Conservation (phyloP, 2,329 filamentous ascomycete species). For the Epichloe bromicola region DNA sequence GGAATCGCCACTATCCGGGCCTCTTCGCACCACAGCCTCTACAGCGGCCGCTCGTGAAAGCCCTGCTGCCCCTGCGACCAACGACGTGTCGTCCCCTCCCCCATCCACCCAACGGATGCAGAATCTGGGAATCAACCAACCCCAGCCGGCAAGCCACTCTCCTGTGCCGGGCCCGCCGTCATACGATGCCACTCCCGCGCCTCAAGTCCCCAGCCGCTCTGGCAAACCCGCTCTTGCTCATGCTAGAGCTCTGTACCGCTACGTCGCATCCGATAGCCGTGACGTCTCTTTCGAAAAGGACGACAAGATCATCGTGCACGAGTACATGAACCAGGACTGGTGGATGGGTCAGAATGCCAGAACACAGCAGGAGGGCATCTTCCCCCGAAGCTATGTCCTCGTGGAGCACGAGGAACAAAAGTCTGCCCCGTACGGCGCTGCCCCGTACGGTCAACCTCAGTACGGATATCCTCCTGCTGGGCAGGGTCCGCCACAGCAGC, state of each 20-base stretch:
- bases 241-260: constrained; percentile 73
- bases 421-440: constrained; percentile 17
- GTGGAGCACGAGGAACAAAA: constrained; percentile 47
- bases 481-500: constrained; percentile 31
- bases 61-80: constrained; percentile 17
- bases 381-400: constrained; percentile 84
- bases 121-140: constrained; percentile 24
- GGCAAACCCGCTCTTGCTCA: constrained; percentile 51
- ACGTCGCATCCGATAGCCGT: constrained; percentile 64
- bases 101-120: constrained; percentile 27
- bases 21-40: constrained; percentile 25
- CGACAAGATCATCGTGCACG: constrained; percentile 66
- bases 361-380: constrained; percentile 79
- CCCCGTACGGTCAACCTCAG: constrained; percentile 24
- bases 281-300: constrained; percentile 72
- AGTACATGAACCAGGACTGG: constrained; percentile 97
- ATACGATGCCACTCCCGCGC: constrained; percentile 35
- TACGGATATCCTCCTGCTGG: constrained; percentile 14
- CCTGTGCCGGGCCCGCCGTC: constrained; percentile 33
- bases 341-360: constrained; percentile 82
- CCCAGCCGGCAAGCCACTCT: constrained; percentile 3
- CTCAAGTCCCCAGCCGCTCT: constrained; percentile 26
- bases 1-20: constrained; percentile 47
- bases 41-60: constrained; percentile 18
- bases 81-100: constrained; percentile 17